Conservation (phyloP, 2,329 filamentous ascomycete species). For the Escovopsis sp. region DNA sequence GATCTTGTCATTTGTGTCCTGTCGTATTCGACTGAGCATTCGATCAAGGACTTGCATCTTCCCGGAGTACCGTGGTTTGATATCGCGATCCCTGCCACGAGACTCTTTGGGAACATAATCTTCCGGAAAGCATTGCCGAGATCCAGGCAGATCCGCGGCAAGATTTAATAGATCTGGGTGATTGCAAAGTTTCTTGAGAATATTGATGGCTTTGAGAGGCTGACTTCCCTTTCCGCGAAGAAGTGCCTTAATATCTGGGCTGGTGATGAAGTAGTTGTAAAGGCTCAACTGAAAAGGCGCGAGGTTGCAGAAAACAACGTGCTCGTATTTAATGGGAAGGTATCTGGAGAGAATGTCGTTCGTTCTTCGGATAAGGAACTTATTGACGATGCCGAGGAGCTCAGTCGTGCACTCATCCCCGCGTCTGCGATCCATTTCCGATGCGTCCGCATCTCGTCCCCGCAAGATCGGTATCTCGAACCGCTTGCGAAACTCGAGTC, state of each 20-base stretch:
- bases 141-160: conserved; percentile 70
- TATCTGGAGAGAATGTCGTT: conserved; percentile 99
- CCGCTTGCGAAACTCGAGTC: conserved; percentile 81
- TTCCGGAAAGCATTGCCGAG: conserved; percentile 64
- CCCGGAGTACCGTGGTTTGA: conserved; percentile 92
- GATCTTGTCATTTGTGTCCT: conserved; percentile 97
- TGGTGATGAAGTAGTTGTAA: conserved; percentile 95
- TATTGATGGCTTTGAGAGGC: conserved; percentile 87
- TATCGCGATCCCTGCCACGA: conserved; percentile 76
- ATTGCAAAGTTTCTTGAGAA: conserved; percentile 97
- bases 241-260: conserved; percentile 83
- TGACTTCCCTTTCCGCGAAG: conserved; percentile 90
- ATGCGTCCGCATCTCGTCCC: conserved; percentile 80
- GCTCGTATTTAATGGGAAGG: conserved; percentile 94
- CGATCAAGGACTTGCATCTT: conserved; percentile 98
- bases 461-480: conserved; percentile 87
- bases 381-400: conserved; percentile 77
- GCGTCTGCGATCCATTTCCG: conserved; percentile 64
- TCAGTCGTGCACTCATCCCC: conserved; percentile 75
- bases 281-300: conserved; percentile 84
- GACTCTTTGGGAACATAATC: conserved; percentile 82
- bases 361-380: conserved; percentile 93
- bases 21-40: conserved; percentile 89
- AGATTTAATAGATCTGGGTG: conserved; percentile 87
- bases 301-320: conserved; percentile 94